phyloP scores from a whole-genome alignment of 495 filamentous ascomycete genomes.

The Gamarada debralockiae region DNA sequence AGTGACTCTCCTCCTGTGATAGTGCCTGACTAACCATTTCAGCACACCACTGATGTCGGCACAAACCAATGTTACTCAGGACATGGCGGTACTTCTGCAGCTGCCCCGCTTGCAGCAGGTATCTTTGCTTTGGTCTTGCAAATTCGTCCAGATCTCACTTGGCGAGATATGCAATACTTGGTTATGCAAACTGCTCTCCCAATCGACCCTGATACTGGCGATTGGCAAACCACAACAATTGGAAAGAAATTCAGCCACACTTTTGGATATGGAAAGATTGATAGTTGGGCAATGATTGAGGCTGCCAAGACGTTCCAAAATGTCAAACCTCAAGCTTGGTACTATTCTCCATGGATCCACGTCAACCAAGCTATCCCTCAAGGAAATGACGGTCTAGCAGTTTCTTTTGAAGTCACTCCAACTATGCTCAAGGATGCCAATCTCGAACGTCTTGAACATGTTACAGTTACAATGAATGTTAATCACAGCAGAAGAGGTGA shows the following conservation, averaged over 20 bases:
- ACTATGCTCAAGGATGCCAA: conserved; percentile 79
- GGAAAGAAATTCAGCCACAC: conserved; percentile 89
- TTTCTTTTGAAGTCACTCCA: conserved; percentile 70
- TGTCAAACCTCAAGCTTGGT: conserved; percentile 98
- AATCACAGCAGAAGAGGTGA: conserved; percentile 83
- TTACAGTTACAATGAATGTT: conserved; percentile 97
- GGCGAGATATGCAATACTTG: conserved; percentile 94
- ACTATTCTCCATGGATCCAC: conserved; percentile 85
- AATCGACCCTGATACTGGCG: conserved; percentile 61
- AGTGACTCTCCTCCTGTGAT: conserved; percentile 15
- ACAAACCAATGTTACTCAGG: conserved; percentile 66
- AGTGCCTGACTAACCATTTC: conserved; percentile 15
- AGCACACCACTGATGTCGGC: conserved; percentile 94
- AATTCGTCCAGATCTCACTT: conserved; percentile 80
- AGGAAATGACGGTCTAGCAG: conserved; percentile 74
- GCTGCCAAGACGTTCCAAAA: conserved; percentile 78
- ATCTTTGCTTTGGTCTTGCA: conserved; percentile 90
- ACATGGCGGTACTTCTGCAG: conserved; percentile 96
- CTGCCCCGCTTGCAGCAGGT: conserved; percentile 87
- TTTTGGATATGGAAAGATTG: conserved; percentile 93
- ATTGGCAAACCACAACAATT: conserved; percentile 75
- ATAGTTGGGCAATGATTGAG: conserved; percentile 81
- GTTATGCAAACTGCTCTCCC: conserved; percentile 81
- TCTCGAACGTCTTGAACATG: conserved; percentile 81
- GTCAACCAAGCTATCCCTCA: conserved; percentile 85